Evolutionary conservation across 768 basidiomycete genomes (phyloP).

Genomic region (Mycena leptocephala): DNA sequence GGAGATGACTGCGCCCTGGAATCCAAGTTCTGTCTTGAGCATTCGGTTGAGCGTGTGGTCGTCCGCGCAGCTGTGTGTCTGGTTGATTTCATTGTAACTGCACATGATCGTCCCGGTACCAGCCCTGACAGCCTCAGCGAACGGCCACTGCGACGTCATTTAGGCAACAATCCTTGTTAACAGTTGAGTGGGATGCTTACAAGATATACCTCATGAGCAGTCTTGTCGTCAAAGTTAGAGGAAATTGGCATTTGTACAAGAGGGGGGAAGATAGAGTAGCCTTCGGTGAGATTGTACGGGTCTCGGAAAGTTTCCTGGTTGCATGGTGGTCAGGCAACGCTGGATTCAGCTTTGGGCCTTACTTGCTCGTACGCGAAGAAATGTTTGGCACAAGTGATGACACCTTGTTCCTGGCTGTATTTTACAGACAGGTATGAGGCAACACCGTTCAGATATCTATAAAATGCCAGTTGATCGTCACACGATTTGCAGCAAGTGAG

Average conservation of each 20-base stretch:
- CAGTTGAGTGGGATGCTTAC: not conserved
- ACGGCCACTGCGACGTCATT: conserved; percentile 11
- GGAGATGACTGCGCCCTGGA: conserved; percentile 11
- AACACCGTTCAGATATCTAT: conserved; percentile 21
- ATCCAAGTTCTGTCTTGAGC: conserved; percentile 22
- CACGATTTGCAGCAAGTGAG: not conserved
- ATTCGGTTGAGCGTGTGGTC: conserved; percentile 10
- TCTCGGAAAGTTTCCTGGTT: conserved; percentile 24
- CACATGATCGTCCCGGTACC: conserved; percentile 16
- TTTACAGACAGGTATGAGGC: conserved; percentile 21
- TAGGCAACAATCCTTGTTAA: not conserved
- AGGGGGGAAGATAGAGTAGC: conserved; percentile 6
- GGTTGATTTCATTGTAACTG: conserved; percentile 17
- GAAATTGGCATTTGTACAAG: conserved; percentile 21
- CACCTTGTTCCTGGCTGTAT: conserved; percentile 14
- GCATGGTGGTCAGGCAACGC: not conserved
- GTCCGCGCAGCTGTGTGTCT: conserved; percentile 7
- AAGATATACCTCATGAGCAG: conserved; percentile 23
- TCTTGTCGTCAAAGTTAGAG: conserved; percentile 25
- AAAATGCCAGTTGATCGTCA: not conserved
- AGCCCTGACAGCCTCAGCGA: conserved; percentile 22
- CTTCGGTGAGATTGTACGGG: not conserved
- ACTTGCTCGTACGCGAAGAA: conserved; percentile 24
- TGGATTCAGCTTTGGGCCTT: not conserved
- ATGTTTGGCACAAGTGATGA: conserved; percentile 28